phyloP scores from a whole-genome alignment of 192 early-diverging fungal genomes.

The Coemansia sp. region DNA sequence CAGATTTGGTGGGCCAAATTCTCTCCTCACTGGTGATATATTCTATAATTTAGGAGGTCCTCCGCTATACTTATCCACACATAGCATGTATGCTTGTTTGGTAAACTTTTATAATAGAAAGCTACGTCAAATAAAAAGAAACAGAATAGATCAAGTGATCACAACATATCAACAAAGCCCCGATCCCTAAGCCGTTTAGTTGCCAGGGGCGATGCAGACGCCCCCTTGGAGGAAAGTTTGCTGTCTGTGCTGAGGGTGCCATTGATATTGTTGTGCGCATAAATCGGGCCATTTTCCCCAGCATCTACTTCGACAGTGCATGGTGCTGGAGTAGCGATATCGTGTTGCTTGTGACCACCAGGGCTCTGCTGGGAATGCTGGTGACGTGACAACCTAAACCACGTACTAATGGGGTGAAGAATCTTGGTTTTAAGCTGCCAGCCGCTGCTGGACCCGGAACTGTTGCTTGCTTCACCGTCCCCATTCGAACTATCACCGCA shows the following conservation, averaged over 20 bases:
- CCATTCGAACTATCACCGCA: neutral
- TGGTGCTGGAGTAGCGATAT: neutral
- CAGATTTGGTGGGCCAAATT: no score
- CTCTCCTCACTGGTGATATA: no score
- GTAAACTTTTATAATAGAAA: no score
- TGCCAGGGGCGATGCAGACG: slow-evolving; percentile 1
- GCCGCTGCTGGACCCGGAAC: slow-evolving; percentile 11
- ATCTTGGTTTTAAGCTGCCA: slow-evolving; percentile 52
- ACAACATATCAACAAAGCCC: no score
- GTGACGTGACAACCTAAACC: slow-evolving; percentile 52
- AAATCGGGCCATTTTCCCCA: neutral
- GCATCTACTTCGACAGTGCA: neutral
- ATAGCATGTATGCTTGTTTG: no score
- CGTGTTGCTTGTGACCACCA: neutral
- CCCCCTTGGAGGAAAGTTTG: neutral
- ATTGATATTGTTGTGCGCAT: neutral
- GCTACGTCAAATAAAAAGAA: no score
- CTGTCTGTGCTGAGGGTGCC: neutral
- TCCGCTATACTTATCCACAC: no score
- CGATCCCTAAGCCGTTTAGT: slow-evolving; percentile 1
- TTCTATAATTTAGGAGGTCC: no score
- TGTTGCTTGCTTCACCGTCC: neutral
- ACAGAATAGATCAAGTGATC: no score
- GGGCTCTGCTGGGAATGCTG: slow-evolving; percentile 9
- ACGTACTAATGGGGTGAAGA: slow-evolving; percentile 44